Conservation (phyloP, 768 basidiomycete genomes). For the Agaricus sinodeliciosus region DNA sequence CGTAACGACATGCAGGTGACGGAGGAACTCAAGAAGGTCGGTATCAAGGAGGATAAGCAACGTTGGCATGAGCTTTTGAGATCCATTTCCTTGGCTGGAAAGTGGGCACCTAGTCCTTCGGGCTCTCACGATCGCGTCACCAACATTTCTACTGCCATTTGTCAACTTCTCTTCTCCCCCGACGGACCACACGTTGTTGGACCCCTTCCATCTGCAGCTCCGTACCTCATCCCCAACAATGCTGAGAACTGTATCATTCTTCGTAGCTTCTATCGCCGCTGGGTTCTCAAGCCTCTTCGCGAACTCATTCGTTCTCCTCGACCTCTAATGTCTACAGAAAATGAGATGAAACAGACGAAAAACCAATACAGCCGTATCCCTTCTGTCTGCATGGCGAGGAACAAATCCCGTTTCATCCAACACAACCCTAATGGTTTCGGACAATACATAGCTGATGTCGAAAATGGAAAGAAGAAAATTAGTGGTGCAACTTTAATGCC, state of each 20-base stretch:
- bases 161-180: conserved; percentile 40
- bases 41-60: conserved; percentile 19
- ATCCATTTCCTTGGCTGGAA: conserved; percentile 50
- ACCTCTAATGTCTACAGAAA: conserved; percentile 46
- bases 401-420: conserved; percentile 45
- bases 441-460: conserved; percentile 49
- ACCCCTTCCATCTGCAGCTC: conserved; percentile 5
- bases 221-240: conserved; percentile 14
- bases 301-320: conserved; percentile 41
- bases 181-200: conserved; percentile 26
- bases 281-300: conserved; percentile 54
- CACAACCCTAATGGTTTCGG: conserved; percentile 58
- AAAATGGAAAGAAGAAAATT: conserved; percentile 46
- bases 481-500: conserved; percentile 66
- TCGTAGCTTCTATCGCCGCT: conserved; percentile 52
- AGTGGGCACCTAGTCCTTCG: conserved; percentile 64
- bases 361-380: conserved; percentile 55
- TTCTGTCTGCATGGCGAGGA: conserved; percentile 55
- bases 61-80: conserved; percentile 23
- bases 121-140: conserved; percentile 56
- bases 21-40: conserved; percentile 26
- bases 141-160: conserved; percentile 60
- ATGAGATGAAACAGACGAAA: conserved; percentile 41
- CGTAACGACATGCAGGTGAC: conserved; percentile 39
- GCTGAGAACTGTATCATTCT: conserved; percentile 32